Evolutionary conservation across 2,329 filamentous ascomycete species (phyloP).

Genomic region (Neonectria coccinea): DNA sequence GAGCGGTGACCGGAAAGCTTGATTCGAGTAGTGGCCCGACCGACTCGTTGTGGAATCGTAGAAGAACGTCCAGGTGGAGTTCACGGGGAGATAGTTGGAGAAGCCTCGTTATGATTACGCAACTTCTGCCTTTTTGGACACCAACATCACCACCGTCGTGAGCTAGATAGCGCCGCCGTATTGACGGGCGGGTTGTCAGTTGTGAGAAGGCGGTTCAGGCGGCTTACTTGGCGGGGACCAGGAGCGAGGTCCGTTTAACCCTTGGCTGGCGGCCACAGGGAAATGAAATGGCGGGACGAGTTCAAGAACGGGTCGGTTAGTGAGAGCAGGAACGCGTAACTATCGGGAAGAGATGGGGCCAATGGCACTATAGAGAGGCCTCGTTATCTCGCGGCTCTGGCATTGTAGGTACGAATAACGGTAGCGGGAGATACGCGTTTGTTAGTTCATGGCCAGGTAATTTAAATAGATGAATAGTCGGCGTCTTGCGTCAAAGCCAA

Average conservation of each 20-base stretch:
- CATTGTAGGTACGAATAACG: background rate
- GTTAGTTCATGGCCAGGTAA: conserved; percentile 11
- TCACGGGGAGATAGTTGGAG: conserved; percentile 2
- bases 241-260: background rate
- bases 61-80: conserved; percentile 1
- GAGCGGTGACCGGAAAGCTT: conserved; percentile 9
- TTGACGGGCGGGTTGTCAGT: background rate
- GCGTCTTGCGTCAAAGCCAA: conserved; percentile 13
- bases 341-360: background rate
- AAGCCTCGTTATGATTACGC: conserved; percentile 18
- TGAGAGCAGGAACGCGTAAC: conserved; percentile 1
- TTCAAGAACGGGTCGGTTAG: background rate
- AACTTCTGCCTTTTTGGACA: background rate
- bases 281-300: conserved; percentile 15
- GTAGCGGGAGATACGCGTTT: conserved; percentile 5
- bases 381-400: background rate
- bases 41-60: background rate
- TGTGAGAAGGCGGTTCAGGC: background rate
- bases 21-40: conserved; percentile 11
- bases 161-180: background rate
- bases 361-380: background rate
- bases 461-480: conserved; percentile 18
- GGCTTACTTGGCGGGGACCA: background rate
- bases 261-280: background rate
- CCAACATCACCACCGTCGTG: conserved; percentile 9